Evolutionary conservation across 345 rosid genomes (phyloP).

Genomic region (Eucalyptus grandis): DNA sequence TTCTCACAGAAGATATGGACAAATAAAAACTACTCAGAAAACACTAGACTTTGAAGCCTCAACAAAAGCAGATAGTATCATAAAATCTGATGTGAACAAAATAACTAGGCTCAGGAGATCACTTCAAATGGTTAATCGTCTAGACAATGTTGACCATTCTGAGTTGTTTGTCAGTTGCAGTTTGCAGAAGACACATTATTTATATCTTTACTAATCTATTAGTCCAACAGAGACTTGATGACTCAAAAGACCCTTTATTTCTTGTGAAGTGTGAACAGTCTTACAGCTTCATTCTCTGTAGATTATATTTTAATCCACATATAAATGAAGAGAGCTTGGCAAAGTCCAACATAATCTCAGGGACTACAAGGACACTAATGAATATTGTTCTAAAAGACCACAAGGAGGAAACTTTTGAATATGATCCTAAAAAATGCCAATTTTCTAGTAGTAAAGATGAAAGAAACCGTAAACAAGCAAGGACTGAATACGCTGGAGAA

Average conservation of each 20-base stretch:
- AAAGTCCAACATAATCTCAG: neutral
- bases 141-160: neutral
- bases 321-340: neutral
- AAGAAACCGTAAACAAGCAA: neutral
- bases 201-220: neutral
- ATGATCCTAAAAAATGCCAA: neutral
- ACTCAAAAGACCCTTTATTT: neutral
- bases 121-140: neutral
- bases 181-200: neutral
- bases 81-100: neutral
- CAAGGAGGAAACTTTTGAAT: neutral
- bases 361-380: neutral
- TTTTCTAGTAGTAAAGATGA: neutral
- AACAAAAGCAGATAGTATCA: neutral
- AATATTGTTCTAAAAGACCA: neutral
- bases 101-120: neutral
- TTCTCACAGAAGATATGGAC: neutral
- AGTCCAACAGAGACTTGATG: neutral
- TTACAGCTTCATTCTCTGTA: neutral
- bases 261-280: neutral
- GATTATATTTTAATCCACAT: neutral
- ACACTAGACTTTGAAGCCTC: neutral
- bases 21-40: neutral
- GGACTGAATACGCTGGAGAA: neutral
- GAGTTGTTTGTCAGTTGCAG: neutral